Evolutionary conservation across 176 grass and related monocot genomes (phyloP).

Genomic region (Cenchrus americanus): DNA sequence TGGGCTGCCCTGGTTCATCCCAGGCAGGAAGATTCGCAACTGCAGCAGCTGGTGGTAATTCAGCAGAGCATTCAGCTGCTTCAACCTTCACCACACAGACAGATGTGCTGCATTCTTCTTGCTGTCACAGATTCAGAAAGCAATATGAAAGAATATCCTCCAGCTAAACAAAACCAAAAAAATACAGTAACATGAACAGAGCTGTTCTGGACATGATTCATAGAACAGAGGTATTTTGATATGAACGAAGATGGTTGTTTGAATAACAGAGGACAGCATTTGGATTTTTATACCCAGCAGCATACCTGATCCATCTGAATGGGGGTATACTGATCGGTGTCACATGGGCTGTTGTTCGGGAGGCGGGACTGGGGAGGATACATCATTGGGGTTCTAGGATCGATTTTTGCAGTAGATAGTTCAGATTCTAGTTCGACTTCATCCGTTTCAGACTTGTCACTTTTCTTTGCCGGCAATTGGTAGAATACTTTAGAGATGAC

Average conservation of each 20-base stretch:
- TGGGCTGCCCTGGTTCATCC: neutral
- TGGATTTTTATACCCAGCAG: neutral
- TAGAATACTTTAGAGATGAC: conserved; percentile 81
- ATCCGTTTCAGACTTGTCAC: conserved; percentile 30
- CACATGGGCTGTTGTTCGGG: conserved; percentile 38
- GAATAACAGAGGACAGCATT: neutral
- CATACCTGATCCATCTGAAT: conserved; percentile 53
- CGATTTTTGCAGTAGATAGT: conserved; percentile 30
- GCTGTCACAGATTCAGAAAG: conserved; percentile 22
- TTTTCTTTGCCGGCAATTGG: conserved; percentile 41
- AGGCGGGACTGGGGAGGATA: conserved; percentile 48
- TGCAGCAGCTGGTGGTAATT: neutral
- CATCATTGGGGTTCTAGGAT: conserved; percentile 62
- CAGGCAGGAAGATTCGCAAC: conserved; percentile 22
- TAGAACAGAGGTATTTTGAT: neutral
- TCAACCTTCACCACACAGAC: conserved; percentile 23
- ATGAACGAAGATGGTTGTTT: neutral
- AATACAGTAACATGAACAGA: too few species aligned
- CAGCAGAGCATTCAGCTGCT: neutral
- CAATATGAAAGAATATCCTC: neutral
- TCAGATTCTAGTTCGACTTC: conserved; percentile 1
- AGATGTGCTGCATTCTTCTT: conserved; percentile 21
- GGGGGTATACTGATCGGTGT: conserved; percentile 26
- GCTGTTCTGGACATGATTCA: too few species aligned
- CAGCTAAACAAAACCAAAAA: too few species aligned